These are phyloP conservation scores for Metschnikowia matae DNA, from an alignment of 805 yeast species.

Conservation along the genomic window DNA sequence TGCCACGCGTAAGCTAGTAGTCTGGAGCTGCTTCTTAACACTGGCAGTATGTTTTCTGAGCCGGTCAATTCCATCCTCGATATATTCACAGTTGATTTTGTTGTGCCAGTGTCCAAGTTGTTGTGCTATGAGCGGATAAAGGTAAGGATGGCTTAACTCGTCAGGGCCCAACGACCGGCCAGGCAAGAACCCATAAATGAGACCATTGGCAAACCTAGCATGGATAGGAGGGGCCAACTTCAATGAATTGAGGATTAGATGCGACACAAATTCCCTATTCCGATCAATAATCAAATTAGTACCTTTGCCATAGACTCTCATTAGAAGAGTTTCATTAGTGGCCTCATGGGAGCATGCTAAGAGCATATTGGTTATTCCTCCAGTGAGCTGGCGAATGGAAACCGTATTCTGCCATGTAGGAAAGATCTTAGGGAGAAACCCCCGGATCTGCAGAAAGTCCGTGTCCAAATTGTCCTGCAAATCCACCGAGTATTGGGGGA, in stretches of 20 bases:
- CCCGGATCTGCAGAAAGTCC: conserved; percentile 34
- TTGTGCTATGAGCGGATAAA: conserved; percentile 59
- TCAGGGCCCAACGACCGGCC: conserved; percentile 58
- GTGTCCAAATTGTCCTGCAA: conserved; percentile 34
- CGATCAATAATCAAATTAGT: conserved; percentile 70
- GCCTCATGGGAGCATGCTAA: conserved; percentile 39
- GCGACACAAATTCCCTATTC: conserved; percentile 70
- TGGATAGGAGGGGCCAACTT: conserved; percentile 65
- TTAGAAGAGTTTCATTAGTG: conserved; percentile 41
- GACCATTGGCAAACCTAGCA: conserved; percentile 67
- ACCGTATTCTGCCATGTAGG: conserved; percentile 40
- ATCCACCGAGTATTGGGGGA: conserved; percentile 42
- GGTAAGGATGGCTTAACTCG: conserved; percentile 45
- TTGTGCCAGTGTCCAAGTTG: conserved; percentile 71
- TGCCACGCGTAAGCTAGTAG: neutral
- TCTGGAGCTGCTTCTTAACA: conserved; percentile 10
- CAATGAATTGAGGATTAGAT: conserved; percentile 54
- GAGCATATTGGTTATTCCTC: conserved; percentile 64
- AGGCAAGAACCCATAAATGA: conserved; percentile 63
- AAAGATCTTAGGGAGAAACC: conserved; percentile 41
- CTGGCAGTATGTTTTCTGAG: conserved; percentile 28
- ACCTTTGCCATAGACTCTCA: conserved; percentile 72
- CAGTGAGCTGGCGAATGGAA: conserved; percentile 45
- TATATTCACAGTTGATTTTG: conserved; percentile 40
- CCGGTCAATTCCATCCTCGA: conserved; percentile 44